A percentile compares a stretch with the other conserved stretches of the same genome.
phyloP scores from a whole-genome alignment of 805 yeast species.

The Monosporozyma aquatica region DNA sequence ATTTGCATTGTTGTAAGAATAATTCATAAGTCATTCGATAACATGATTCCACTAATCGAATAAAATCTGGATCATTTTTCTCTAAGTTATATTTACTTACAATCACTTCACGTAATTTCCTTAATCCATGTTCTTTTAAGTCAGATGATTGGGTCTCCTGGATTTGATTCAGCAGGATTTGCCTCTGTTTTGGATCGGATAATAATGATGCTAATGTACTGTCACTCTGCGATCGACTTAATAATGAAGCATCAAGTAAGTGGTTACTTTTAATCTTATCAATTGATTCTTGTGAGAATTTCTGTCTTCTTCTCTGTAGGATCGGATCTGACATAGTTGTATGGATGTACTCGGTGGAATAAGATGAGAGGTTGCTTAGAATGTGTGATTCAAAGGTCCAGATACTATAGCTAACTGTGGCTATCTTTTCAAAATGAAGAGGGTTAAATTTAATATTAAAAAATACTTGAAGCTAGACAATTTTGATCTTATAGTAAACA shows the following conservation, averaged over 20 bases:
- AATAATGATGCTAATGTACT: conserved; percentile 32
- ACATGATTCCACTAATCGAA: conserved; percentile 11
- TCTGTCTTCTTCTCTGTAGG: conserved; percentile 24
- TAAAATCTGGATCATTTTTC: conserved; percentile 10
- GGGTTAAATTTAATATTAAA: too few species aligned
- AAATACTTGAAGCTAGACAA: too few species aligned
- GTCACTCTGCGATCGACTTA: conserved; percentile 59
- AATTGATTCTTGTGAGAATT: conserved; percentile 28
- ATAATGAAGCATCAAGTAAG: conserved; percentile 38
- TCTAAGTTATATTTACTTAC: conserved; percentile 13
- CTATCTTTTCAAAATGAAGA: too few species aligned
- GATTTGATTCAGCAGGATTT: conserved; percentile 33
- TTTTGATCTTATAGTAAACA: too few species aligned
- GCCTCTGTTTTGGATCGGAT: conserved; percentile 35
- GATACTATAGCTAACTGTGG: too few species aligned
- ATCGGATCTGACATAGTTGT: too few species aligned
- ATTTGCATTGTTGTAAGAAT: conserved; percentile 9
- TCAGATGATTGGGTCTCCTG: conserved; percentile 9
- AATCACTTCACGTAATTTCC: conserved; percentile 22
- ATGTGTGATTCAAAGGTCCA: too few species aligned
- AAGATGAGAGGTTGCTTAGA: too few species aligned
- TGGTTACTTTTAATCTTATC: conserved; percentile 16
- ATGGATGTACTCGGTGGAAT: too few species aligned
- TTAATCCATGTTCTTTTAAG: conserved; percentile 28
- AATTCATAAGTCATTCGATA: conserved; percentile 14